These are phyloP conservation scores for Lactifluus hygrophoroides DNA, from an alignment of 768 basidiomycete genomes.

Conservation along the genomic window DNA sequence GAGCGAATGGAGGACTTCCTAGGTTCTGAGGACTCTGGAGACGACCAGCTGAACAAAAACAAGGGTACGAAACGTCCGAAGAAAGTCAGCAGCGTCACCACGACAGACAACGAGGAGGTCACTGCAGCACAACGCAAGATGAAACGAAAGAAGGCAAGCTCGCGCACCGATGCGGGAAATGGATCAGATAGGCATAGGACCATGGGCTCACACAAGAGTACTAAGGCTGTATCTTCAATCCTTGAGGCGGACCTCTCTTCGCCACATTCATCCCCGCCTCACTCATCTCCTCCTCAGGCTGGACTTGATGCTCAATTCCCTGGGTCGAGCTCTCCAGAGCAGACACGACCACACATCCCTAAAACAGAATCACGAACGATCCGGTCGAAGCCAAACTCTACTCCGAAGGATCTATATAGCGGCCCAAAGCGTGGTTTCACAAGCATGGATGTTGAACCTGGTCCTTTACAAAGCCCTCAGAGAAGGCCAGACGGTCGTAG, in stretches of 20 bases:
- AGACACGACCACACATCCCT: background rate
- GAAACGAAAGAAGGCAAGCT: constrained; percentile 18
- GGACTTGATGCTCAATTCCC: background rate
- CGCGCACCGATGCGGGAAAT: constrained; percentile 4
- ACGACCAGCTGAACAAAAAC: background rate
- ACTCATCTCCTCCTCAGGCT: background rate
- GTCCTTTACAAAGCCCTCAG: background rate
- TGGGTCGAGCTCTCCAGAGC: background rate
- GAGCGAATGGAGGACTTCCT: constrained; percentile 29
- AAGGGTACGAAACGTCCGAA: constrained; percentile 13
- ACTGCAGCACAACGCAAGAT: background rate
- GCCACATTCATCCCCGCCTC: background rate
- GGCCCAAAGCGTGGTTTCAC: background rate
- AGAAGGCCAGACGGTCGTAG: background rate
- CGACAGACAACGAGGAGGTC: constrained; percentile 7
- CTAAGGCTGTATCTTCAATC: background rate
- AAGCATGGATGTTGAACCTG: background rate
- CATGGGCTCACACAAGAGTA: background rate
- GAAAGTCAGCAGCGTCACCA: background rate
- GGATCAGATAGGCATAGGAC: background rate
- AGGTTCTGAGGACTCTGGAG: constrained; percentile 18
- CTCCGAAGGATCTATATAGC: background rate
- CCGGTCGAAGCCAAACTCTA: background rate
- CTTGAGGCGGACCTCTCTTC: background rate
- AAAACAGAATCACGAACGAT: background rate